These are phyloP conservation scores for Mallotus repandus DNA, from an alignment of 441 rosid genomes.

Conservation along the genomic window DNA sequence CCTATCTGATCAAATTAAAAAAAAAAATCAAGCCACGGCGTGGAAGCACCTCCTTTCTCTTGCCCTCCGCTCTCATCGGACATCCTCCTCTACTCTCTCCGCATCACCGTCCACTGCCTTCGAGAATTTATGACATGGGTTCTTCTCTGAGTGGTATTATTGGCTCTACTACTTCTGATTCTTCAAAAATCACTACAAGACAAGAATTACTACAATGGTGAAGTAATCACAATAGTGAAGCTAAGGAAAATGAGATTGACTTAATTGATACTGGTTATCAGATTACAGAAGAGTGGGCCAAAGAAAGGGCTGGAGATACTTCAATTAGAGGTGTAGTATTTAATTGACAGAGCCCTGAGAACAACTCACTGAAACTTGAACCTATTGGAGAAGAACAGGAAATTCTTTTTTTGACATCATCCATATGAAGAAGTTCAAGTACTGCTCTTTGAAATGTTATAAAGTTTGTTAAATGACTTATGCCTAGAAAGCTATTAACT, in stretches of 20 bases:
- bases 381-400: slow-evolving; percentile 27
- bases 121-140: no score
- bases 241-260: slow-evolving; percentile 34
- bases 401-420: slow-evolving; percentile 41
- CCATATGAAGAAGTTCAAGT: slow-evolving; percentile 72
- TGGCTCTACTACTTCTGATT: no score
- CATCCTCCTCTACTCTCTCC: no score
- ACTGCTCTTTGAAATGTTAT: slow-evolving; percentile 78
- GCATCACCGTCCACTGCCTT: no score
- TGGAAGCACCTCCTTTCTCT: no score
- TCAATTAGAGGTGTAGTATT: slow-evolving; percentile 45
- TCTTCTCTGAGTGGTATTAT: no score
- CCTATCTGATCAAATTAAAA: no score
- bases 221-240: slow-evolving; percentile 30
- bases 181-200: no score
- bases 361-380: slow-evolving; percentile 30
- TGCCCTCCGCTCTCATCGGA: no score
- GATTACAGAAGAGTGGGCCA: slow-evolving; percentile 67
- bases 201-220: no score
- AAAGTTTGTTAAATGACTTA: slow-evolving; percentile 66
- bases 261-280: slow-evolving; percentile 39
- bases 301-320: slow-evolving; percentile 62
- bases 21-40: no score
- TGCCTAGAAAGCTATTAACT: slow-evolving; percentile 63
- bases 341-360: slow-evolving; percentile 27